Evolutionary conservation across 495 filamentous ascomycete genomes (phyloP), one percentile per base, ranked within the genome.

Genomic region (Penicillium tannophilum): DNA sequence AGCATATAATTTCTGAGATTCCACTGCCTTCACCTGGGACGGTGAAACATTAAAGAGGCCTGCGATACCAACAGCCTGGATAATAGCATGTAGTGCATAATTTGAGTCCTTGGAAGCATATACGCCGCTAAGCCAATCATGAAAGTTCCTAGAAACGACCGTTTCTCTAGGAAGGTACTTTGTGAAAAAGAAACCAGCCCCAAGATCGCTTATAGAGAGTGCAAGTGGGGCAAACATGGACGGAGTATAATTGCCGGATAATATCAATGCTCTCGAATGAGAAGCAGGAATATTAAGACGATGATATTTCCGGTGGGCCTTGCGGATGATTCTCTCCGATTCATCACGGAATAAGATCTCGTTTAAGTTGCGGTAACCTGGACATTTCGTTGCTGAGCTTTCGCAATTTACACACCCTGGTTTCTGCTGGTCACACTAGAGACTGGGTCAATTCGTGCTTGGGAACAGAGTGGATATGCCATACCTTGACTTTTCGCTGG

Each of bases 401-500:
- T 31, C 16, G 48, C 26, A 51, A 6, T 19, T 51, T 10, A 51
- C 10, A 35, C 48, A 33, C 2, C 16, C 28, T 17, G 48, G 30
- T 26, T 36, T 51, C 30, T 16, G 48, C 16, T 51, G 24, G 35
- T 51, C 48, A 35, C 48, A 51, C 48, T 35, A 26, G 46, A 28
- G 4, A 28, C 28, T 7, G 6, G 28, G 28, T 28, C 6, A 28
- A 5, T 7, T 28, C 6, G 28, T 28, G 20, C 19, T 24, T 26
- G 28, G 44, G 19, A 47, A 30, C 17, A 52, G n/a, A 28, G 14
- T 11, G 49, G 12, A 19, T 24, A 16, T 19, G 28, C 17, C 48
- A 35, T 51, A 17, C 48, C 30, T 51, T 51, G 28, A 51, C 17
- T 33, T 35, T 35, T n/a, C 48, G 26, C 24, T 51, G 48, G 30